Percentiles rank a stretch among this genome's conserved stretches.
Evolutionary conservation across 768 basidiomycete genomes (phyloP).

Genomic region (Daedalea quercina): DNA sequence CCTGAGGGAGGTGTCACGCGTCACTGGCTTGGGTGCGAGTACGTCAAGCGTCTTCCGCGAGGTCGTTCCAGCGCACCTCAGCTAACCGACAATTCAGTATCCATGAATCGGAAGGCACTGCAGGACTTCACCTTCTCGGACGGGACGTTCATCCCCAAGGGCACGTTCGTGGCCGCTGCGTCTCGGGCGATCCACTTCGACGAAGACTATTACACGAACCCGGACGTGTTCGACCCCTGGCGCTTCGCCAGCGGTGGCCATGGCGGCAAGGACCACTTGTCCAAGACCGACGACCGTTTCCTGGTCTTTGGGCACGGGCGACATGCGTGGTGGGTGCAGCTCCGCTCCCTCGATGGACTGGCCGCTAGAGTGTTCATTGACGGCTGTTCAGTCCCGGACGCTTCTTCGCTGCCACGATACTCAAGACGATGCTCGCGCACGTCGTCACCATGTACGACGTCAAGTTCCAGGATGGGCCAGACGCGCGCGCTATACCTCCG

Average conservation of each 20-base stretch:
- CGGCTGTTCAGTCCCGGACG: slow-evolving; percentile 27
- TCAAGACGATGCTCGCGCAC: slow-evolving; percentile 26
- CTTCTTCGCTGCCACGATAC: slow-evolving; percentile 32
- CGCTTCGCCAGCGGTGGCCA: slow-evolving; percentile 25
- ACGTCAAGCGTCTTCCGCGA: background rate
- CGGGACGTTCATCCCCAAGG: slow-evolving; percentile 30
- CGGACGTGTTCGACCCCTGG: slow-evolving; percentile 33
- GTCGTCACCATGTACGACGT: slow-evolving; percentile 33
- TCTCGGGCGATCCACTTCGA: slow-evolving; percentile 31
- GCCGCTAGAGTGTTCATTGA: background rate
- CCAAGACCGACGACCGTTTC: slow-evolving; percentile 8
- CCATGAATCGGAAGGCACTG: background rate
- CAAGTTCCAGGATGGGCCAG: slow-evolving; percentile 10
- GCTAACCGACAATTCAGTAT: background rate
- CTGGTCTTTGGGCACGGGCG: slow-evolving; percentile 22
- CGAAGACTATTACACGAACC: slow-evolving; percentile 33
- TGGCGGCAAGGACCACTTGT: slow-evolving; percentile 8
- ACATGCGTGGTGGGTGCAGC: slow-evolving; percentile 16
- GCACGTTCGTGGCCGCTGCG: slow-evolving; percentile 29
- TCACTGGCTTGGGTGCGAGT: slow-evolving; percentile 24
- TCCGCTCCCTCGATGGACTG: background rate
- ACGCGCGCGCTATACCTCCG: background rate
- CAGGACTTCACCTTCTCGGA: slow-evolving; percentile 24
- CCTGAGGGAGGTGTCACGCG: slow-evolving; percentile 32
- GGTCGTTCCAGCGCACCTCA: background rate